These are phyloP conservation scores for Rhodomyrtus tomentosa DNA, from an alignment of 345 rosid genomes.

Conservation along the genomic window DNA sequence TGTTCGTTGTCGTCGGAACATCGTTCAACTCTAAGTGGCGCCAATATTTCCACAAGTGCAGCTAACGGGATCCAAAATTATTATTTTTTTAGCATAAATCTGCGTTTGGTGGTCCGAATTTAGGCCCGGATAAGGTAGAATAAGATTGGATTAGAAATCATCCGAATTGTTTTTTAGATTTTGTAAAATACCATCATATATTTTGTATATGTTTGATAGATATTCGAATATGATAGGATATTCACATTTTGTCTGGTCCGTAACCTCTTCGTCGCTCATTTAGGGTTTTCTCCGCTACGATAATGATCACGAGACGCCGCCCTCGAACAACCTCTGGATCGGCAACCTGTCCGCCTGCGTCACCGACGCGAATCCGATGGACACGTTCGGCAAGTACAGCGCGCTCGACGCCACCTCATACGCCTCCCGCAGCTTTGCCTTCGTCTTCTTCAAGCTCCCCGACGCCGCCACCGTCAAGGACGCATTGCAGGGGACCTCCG, in stretches of 20 bases:
- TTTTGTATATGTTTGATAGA: too few species aligned
- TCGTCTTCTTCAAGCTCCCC: constrained; percentile 59
- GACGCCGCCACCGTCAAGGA: constrained; percentile 83
- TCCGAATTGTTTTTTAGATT: too few species aligned
- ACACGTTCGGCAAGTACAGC: constrained; percentile 49
- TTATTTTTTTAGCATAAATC: too few species aligned
- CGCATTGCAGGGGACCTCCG: constrained; percentile 48
- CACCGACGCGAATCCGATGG: constrained; percentile 57
- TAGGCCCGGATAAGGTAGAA: too few species aligned
- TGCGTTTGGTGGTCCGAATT: too few species aligned
- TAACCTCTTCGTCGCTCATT: background rate
- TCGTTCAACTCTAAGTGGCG: background rate
- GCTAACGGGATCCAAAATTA: background rate
- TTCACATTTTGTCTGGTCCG: background rate
- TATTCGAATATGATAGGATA: too few species aligned
- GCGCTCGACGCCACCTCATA: constrained; percentile 61
- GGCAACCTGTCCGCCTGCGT: constrained; percentile 53
- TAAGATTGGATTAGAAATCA: too few species aligned
- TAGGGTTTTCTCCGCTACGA: background rate
- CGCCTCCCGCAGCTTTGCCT: constrained; percentile 61
- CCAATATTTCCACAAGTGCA: background rate
- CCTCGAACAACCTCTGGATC: constrained; percentile 77
- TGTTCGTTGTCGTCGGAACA: too few species aligned
- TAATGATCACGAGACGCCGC: constrained; percentile 21
- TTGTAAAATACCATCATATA: too few species aligned